Evolutionary conservation across 2,329 filamentous ascomycete genomes (phyloP).

Genomic region (Ambrosiella xylebori): DNA sequence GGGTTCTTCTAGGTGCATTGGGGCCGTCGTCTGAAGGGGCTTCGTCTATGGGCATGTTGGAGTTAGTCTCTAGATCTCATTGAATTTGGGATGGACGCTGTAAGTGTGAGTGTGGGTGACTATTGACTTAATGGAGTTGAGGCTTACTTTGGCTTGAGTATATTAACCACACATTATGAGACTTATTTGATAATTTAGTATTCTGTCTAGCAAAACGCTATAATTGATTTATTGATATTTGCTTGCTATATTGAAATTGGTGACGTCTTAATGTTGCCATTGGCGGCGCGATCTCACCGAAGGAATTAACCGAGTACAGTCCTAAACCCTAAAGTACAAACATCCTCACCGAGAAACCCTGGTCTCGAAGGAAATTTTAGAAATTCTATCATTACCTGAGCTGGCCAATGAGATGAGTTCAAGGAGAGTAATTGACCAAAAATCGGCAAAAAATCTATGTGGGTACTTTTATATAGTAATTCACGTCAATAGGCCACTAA

Average conservation of each 20-base stretch:
- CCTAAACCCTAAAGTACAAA: background rate
- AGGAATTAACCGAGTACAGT: background rate
- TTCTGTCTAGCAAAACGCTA: too few species aligned
- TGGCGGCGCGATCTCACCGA: background rate
- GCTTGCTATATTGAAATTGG: background rate
- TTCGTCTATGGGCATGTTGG: slow-evolving; percentile 52
- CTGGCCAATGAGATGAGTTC: background rate
- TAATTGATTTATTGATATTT: background rate
- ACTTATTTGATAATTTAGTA: background rate
- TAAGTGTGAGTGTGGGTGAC: slow-evolving; percentile 18
- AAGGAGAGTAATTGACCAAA: background rate
- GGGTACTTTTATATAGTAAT: background rate
- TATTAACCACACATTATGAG: slow-evolving; percentile 23
- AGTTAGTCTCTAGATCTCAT: slow-evolving; percentile 50
- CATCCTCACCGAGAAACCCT: background rate
- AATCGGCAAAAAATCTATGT: background rate
- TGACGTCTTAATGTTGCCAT: background rate
- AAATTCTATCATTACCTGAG: background rate
- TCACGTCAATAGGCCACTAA: background rate
- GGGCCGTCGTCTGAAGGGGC: slow-evolving; percentile 53
- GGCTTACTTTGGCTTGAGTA: slow-evolving; percentile 20
- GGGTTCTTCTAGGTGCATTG: slow-evolving; percentile 48
- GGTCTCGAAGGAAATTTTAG: background rate
- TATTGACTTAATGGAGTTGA: background rate
- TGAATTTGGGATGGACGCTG: slow-evolving; percentile 65